These are phyloP conservation scores for Nowakowskiella sp. DNA, from an alignment of 192 early-diverging fungal genomes.

Conservation along the genomic window DNA sequence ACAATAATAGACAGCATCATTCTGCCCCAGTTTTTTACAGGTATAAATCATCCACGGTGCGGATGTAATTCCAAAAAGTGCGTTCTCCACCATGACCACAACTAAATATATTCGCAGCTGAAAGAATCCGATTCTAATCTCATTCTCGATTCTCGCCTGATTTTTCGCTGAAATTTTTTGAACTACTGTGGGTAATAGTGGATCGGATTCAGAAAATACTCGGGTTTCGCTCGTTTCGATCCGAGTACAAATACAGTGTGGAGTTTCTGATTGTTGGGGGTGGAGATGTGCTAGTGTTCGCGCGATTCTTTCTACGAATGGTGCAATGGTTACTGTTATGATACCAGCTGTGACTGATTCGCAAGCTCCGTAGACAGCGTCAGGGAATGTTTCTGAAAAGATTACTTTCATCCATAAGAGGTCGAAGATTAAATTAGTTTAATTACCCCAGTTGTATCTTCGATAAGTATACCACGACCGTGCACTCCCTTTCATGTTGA, in stretches of 20 bases:
- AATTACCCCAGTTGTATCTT: not conserved
- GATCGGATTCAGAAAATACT: not conserved
- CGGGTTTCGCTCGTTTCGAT: too few relatives aligned
- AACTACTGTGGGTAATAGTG: too few relatives aligned
- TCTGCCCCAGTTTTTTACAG: not conserved
- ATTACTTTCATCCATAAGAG: not conserved
- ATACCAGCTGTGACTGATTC: not conserved
- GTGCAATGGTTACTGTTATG: not conserved
- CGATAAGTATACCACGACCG: not conserved
- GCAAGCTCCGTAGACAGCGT: constrained; percentile 1
- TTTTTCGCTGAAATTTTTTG: too few relatives aligned
- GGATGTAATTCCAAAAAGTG: not conserved
- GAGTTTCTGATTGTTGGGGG: not conserved
- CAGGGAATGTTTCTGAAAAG: not conserved
- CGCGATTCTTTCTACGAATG: not conserved
- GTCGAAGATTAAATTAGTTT: not conserved
- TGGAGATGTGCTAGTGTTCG: not conserved
- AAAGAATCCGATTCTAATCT: not conserved
- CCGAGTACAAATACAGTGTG: too few relatives aligned
- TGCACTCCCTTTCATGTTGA: not conserved
- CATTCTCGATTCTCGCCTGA: not conserved
- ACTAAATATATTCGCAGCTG: not conserved
- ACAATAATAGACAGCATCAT: not conserved
- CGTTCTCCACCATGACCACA: not conserved
- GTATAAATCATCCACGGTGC: not conserved